A percentile compares a stretch with the other conserved stretches of the same genome.
Evolutionary conservation across 1,284 basidiomycete genomes (phyloP).

Genomic region (Cronartium quercuum): DNA sequence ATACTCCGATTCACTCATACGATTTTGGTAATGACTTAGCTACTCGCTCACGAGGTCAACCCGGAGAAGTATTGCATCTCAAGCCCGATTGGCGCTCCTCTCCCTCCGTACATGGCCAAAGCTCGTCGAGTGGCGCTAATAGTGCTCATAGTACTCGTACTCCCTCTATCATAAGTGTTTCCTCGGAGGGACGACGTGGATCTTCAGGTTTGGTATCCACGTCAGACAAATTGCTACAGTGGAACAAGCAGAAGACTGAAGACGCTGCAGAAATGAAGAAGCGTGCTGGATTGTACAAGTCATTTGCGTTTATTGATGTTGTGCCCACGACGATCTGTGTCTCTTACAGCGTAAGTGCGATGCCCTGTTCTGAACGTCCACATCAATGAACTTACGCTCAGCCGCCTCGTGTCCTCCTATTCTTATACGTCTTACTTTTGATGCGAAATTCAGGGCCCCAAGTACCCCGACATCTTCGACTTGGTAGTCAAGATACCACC

Average conservation of each 20-base stretch:
- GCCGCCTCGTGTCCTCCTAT: neutral
- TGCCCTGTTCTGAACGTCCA: neutral
- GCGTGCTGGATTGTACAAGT: constrained; percentile 36
- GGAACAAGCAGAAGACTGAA: constrained; percentile 37
- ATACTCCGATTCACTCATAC: constrained; percentile 1
- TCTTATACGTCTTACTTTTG: neutral
- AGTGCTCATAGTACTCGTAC: constrained; percentile 15
- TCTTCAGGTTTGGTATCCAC: neutral
- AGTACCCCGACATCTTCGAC: constrained; percentile 39
- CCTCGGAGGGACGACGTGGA: constrained; percentile 19
- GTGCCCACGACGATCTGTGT: constrained; percentile 36
- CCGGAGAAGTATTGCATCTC: constrained; percentile 14
- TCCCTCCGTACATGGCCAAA: neutral
- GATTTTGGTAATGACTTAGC: constrained; percentile 1
- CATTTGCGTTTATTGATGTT: constrained; percentile 39
- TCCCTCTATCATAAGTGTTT: constrained; percentile 21
- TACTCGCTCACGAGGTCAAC: neutral
- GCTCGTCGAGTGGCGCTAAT: neutral
- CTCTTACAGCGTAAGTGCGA: constrained; percentile 33
- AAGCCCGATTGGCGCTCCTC: constrained; percentile 34
- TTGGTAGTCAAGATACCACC: constrained; percentile 37
- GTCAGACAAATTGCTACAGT: constrained; percentile 20
- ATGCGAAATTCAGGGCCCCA: constrained; percentile 26
- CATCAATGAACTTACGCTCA: neutral
- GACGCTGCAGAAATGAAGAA: constrained; percentile 39